phyloP scores from a whole-genome alignment of 345 rosid species.

The Syzygium grande region DNA sequence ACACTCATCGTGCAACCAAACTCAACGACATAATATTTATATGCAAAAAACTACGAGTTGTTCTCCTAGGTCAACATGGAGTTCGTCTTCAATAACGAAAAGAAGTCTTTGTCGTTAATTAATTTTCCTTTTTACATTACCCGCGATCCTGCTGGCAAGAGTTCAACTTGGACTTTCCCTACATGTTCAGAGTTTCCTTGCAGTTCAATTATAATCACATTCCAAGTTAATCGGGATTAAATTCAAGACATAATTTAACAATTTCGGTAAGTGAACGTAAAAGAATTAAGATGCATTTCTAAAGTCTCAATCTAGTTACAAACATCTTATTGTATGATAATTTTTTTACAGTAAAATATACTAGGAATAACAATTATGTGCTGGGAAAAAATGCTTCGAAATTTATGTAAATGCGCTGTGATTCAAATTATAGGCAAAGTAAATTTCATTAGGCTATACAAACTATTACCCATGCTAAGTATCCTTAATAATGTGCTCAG shows the following conservation, averaged over 20 bases:
- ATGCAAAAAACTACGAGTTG: neutral
- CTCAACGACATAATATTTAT: neutral
- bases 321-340: neutral
- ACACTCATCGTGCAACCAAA: neutral
- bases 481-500: too few species aligned
- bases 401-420: neutral
- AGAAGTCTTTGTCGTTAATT: neutral
- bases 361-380: neutral
- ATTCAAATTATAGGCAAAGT: neutral
- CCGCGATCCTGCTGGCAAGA: neutral
- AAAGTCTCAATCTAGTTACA: neutral
- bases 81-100: neutral
- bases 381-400: neutral
- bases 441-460: neutral
- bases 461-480: neutral
- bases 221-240: neutral
- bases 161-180: neutral
- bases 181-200: neutral
- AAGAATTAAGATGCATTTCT: neutral
- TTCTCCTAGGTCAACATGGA: neutral
- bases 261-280: neutral
- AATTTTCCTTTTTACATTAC: neutral
- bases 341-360: neutral
- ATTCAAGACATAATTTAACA: neutral
- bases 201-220: neutral